Base-by-base conservation (phyloP, 73 alveolate genomes). In the Blepharisma japonicum region DNA sequence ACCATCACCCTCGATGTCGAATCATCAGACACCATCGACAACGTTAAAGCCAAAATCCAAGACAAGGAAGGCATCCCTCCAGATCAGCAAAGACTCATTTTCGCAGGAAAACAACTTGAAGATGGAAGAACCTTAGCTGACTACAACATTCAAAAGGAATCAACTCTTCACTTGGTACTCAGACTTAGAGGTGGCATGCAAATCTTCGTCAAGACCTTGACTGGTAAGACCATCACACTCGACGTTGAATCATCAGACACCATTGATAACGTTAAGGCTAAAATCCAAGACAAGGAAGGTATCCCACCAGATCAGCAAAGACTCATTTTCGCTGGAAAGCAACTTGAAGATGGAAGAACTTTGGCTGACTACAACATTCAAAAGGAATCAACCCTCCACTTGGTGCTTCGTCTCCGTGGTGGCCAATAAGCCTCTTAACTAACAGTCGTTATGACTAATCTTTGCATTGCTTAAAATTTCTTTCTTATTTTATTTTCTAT, bases 51-150 rank as follows among this genome's bases (percentile, higher is more conserved):
- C 11, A 49, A 56, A 71, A 71, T 82, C 68, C 80, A 82, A 71
- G 89, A 82, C 68, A 71, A 45, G 45, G 89, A 82, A 72, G 89
- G 90, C 49, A 84, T 84, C 66, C 90, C 90, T 4, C 90, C 90
- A 66, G 90, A 84, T 32, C 87, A 84, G 74, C 90, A 84, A 68
- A 68, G 90, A 68, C 14, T 84, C 61, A 68, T 84, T 78, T 84
- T 68, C 76, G 77, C 80, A 14, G 87, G 90, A 42, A 84, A 46
- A 48, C 90, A 68, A 78, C 72, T 84, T 76, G 89, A 82, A 56
- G 84, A 82, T 72, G 23, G 68, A 55, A 82, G 80, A 72, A 82
- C 84, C 55, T 45, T 82, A 32, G 42, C 42, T 32, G 42, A 82
- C 55, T 82, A 82, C 77, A 71, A 72, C 68, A 71, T 82, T 7